phyloP scores from a whole-genome alignment of 2,329 filamentous ascomycete genomes.

The Paecilomyces dactylethromorphus region DNA sequence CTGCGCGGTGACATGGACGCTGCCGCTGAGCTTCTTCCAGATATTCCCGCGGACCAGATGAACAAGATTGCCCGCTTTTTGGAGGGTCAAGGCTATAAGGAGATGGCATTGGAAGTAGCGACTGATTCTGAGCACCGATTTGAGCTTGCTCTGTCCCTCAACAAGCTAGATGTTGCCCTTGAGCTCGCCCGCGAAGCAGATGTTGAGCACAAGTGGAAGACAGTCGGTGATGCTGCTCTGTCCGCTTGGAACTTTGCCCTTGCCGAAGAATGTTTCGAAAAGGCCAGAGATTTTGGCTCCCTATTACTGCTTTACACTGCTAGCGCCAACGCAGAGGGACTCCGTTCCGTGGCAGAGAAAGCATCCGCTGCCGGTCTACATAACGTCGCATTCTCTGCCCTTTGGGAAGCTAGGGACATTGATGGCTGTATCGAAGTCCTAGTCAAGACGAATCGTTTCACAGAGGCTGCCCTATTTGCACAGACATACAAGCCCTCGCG shows the following conservation, averaged over 20 bases:
- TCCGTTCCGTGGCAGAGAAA: conserved; percentile 64
- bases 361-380: conserved; percentile 72
- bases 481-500: conserved; percentile 91
- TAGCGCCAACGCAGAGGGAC: conserved; percentile 69
- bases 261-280: conserved; percentile 86
- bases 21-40: conserved; percentile 74
- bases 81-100: conserved; percentile 95
- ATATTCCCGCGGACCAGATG: conserved; percentile 85
- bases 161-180: conserved; percentile 76
- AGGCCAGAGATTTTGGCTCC: conserved; percentile 85
- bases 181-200: conserved; percentile 77
- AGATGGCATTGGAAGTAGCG: conserved; percentile 86
- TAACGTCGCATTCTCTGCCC: conserved; percentile 86
- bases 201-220: conserved; percentile 97
- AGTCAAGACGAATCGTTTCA: conserved; percentile 66
- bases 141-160: conserved; percentile 77
- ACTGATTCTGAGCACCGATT: conserved; percentile 96
- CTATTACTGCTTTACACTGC: conserved; percentile 83
- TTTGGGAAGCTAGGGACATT: conserved; percentile 81
- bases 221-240: conserved; percentile 85
- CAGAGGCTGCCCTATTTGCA: conserved; percentile 84
- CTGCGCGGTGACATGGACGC: conserved; percentile 89
- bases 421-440: conserved; percentile 76
- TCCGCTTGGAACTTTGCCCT: conserved; percentile 78
- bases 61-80: conserved; percentile 98